Percentiles rank a stretch among this genome's conserved stretches.
Evolutionary conservation across 148 eudicot species (phyloP).

Genomic region (Suaeda aralocaspica): DNA sequence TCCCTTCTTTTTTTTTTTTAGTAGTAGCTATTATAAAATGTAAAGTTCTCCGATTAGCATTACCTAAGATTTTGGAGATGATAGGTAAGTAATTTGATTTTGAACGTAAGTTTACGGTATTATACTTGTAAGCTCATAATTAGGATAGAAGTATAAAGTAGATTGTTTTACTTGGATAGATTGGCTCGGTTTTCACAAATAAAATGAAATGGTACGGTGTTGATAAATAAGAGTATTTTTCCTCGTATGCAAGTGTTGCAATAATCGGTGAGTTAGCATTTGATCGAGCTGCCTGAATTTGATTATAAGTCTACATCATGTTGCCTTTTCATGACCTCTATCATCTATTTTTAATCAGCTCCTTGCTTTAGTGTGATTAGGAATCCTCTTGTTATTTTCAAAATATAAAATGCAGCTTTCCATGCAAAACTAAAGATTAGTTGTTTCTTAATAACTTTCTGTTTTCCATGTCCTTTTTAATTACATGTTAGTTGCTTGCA

Average conservation of each 20-base stretch:
- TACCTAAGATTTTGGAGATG: no score
- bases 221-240: background rate
- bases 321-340: background rate
- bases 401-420: background rate
- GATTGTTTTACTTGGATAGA: background rate
- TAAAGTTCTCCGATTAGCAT: no score
- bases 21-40: no score
- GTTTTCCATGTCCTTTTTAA: background rate
- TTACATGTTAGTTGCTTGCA: slow-evolving; percentile 18
- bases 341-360: background rate
- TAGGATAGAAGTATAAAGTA: background rate
- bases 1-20: no score
- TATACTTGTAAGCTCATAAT: background rate
- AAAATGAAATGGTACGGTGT: background rate
- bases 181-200: background rate
- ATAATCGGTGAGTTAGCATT: background rate
- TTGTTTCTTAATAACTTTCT: background rate
- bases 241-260: background rate
- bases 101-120: no score
- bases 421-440: background rate
- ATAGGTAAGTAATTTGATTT: no score
- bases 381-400: background rate
- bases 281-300: background rate
- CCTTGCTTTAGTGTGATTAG: background rate
- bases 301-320: background rate